Base-by-base conservation (phyloP, 2,329 filamentous ascomycete genomes). In the Ascochyta koolunga region DNA sequence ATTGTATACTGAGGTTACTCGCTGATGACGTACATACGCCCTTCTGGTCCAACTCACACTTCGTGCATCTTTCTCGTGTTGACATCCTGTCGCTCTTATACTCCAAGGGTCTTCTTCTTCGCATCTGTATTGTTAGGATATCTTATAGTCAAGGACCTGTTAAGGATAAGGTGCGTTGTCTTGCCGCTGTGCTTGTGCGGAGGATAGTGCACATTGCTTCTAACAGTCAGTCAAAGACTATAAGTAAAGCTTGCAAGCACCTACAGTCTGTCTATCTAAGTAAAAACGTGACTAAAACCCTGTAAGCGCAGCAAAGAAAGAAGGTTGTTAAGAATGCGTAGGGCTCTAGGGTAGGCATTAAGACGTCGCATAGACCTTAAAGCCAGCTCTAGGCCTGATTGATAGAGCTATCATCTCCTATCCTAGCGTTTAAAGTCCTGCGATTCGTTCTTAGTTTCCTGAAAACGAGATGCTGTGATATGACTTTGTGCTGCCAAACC, bases 191-290 rank as follows among this genome's bases (percentile, higher is more conserved):
- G 89, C 15, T 80, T 82, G 68, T 91, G 88, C 15, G 89, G 88
- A 35, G 79, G 78, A 69, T 91, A 91, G 72, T 91, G 79, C 24
- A 83, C 80, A 69, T 89, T 86, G n/a, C 40, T 46, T 69, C 32
- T 48, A 36, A 5, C 18, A 19, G 60, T 67, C 38, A 58, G 16
- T 25, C 5, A 25, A 25, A 25, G 24, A 25, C 24, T 2, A 25
- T 9, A 9, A 25, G 7, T 25, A 25, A 25, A 25, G 24, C 24
- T 25, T 25, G 24, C 24, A 25, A 31, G 18, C 24, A 25, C 85
- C 70, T 81, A 90, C 87, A 86, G 84, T 19, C 79, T 76, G 72
- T 91, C 89, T 8, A 82, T 86, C 88, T 88, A 91, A 3, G 87
- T 90, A 60, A 89, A 89, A 66, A 89, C 86, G 44, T 86, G 79